phyloP scores from a whole-genome alignment of 768 basidiomycete species.

The Russula ochroleuca region DNA sequence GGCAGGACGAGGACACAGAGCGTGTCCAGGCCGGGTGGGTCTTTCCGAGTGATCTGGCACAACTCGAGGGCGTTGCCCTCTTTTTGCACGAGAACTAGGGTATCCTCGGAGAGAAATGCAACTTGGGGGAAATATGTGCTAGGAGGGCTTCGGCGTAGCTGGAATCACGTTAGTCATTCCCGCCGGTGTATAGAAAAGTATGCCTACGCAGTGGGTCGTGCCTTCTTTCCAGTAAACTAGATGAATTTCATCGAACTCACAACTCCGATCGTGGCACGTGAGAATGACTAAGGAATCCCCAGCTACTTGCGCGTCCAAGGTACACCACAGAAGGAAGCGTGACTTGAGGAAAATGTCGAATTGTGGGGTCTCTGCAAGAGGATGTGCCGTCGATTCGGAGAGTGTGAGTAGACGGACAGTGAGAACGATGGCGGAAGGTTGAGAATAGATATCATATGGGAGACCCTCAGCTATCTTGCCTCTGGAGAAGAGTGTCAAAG shows the following conservation, averaged over 20 bases:
- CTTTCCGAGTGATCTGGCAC: conserved; percentile 12
- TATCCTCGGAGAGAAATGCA: conserved; percentile 20
- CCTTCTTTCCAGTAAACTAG: conserved; percentile 23
- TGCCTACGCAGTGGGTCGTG: conserved; percentile 12
- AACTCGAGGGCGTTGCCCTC: conserved; percentile 24
- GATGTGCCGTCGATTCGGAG: conserved; percentile 18
- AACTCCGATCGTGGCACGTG: conserved; percentile 21
- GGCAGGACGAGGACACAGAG: conserved; percentile 20
- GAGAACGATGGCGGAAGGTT: conserved; percentile 12
- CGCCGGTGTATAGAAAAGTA: neutral
- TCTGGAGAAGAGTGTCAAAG: neutral
- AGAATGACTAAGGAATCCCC: conserved; percentile 19
- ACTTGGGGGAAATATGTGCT: conserved; percentile 22
- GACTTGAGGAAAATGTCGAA: conserved; percentile 22
- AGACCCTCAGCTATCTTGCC: conserved; percentile 5
- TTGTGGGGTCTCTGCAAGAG: conserved; percentile 15
- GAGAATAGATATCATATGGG: conserved; percentile 9
- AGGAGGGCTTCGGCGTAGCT: conserved; percentile 22
- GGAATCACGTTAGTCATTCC: neutral
- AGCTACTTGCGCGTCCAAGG: conserved; percentile 19
- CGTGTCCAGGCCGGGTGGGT: conserved; percentile 13
- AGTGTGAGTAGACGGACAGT: conserved; percentile 20
- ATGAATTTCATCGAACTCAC: conserved; percentile 20
- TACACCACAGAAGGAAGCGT: conserved; percentile 17
- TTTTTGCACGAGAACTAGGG: conserved; percentile 18